phyloP scores from a whole-genome alignment of 106 monocot species.

The Gastrodia elata region DNA sequence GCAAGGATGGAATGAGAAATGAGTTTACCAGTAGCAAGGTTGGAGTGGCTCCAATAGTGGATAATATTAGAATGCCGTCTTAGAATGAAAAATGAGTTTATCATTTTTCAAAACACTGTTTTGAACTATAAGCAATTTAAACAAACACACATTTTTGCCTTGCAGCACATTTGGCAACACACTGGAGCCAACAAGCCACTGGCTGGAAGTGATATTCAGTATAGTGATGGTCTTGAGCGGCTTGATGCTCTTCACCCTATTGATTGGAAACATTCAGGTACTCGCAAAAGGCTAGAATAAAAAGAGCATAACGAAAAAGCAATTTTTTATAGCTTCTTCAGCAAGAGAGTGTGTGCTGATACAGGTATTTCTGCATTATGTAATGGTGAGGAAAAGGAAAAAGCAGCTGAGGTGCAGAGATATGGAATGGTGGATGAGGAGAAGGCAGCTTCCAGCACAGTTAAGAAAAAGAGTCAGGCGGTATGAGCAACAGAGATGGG shows the following conservation, averaged over 20 bases:
- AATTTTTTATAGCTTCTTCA: not conserved
- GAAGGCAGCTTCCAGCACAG: slow-evolving; percentile 70
- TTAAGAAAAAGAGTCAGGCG: slow-evolving; percentile 73
- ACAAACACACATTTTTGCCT: too few species aligned
- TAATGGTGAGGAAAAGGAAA: slow-evolving; percentile 78
- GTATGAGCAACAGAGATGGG: slow-evolving; percentile 70
- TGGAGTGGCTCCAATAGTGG: too few species aligned
- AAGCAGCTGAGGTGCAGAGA: slow-evolving; percentile 81
- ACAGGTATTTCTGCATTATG: slow-evolving; percentile 83
- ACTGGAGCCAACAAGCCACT: slow-evolving; percentile 84
- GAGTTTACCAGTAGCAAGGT: too few species aligned
- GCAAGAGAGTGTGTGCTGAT: too few species aligned
- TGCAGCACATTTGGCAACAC: slow-evolving; percentile 87
- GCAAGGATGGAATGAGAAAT: too few species aligned
- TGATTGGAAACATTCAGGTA: slow-evolving; percentile 97
- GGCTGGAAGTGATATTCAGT: slow-evolving; percentile 91
- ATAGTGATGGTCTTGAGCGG: slow-evolving; percentile 68
- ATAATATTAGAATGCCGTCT: too few species aligned
- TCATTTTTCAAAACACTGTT: too few species aligned
- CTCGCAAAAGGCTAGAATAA: not conserved
- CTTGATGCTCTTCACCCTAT: slow-evolving; percentile 77
- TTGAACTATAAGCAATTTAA: too few species aligned
- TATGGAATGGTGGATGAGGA: slow-evolving; percentile 98
- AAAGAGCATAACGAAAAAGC: not conserved
- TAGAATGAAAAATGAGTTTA: too few species aligned